Evolutionary conservation across 192 early-diverging fungal species (phyloP).

Genomic region (Coemansia sp.): DNA sequence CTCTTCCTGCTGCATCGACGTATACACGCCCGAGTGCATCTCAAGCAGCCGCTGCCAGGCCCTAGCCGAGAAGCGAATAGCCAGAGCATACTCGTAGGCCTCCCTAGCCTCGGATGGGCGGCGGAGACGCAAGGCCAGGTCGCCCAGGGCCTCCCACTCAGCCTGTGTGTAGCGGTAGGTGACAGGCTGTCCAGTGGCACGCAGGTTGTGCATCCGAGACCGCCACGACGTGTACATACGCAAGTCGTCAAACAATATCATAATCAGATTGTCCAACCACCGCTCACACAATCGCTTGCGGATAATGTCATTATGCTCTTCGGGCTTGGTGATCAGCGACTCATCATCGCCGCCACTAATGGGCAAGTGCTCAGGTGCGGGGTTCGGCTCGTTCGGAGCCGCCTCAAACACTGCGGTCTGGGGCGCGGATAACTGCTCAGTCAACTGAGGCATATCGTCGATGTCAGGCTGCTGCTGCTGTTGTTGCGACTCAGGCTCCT

Average conservation of each 20-base stretch:
- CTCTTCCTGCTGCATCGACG: slow-evolving; percentile 62
- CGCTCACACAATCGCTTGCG: slow-evolving; percentile 97
- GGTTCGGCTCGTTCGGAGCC: not conserved
- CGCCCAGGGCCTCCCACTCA: slow-evolving; percentile 98
- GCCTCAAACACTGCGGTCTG: slow-evolving; percentile 26
- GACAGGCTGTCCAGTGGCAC: slow-evolving; percentile 58
- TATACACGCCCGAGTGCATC: slow-evolving; percentile 60
- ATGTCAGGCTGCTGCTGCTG: slow-evolving; percentile 10
- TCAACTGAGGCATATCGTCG: slow-evolving; percentile 16
- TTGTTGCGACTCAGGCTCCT: slow-evolving; percentile 9
- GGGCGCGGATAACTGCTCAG: slow-evolving; percentile 22
- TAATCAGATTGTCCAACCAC: slow-evolving; percentile 99
- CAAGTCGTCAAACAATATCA: slow-evolving; percentile 97
- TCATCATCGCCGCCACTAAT: slow-evolving; percentile 9
- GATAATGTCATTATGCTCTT: not conserved
- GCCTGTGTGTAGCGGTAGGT: slow-evolving; percentile 90
- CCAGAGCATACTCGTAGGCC: slow-evolving; percentile 82
- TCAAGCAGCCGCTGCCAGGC: slow-evolving; percentile 86
- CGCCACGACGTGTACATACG: slow-evolving; percentile 92
- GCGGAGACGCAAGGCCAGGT: slow-evolving; percentile 82
- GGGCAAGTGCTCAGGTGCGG: slow-evolving; percentile 7
- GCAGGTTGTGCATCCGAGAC: slow-evolving; percentile 68
- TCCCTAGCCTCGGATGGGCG: slow-evolving; percentile 90
- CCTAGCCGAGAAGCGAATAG: slow-evolving; percentile 89
- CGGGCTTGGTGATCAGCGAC: slow-evolving; percentile 4